A percentile compares a stretch with the other conserved stretches of the same genome.
Conservation (phyloP, 148 eudicot species). For the Suaeda aralocaspica region DNA sequence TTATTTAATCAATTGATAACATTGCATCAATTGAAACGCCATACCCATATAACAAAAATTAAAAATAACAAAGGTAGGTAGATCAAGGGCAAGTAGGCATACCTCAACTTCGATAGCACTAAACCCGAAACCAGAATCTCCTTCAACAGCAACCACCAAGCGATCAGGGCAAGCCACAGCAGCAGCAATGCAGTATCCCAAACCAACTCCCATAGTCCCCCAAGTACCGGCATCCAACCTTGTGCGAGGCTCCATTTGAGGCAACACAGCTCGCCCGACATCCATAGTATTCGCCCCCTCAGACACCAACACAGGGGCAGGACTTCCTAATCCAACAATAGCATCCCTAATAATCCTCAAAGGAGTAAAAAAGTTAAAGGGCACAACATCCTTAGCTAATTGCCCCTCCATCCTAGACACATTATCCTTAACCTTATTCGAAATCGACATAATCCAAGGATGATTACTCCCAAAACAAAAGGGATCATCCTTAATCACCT, state of each 20-base stretch:
- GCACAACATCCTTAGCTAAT: conserved; percentile 80
- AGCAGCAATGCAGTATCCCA: conserved; percentile 98
- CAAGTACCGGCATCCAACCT: conserved; percentile 99
- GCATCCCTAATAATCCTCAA: conserved; percentile 93
- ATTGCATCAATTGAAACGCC: no score
- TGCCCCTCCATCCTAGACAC: conserved; percentile 79
- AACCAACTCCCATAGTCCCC: conserved; percentile 99
- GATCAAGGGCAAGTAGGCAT: conserved; percentile 11
- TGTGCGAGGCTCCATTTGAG: conserved; percentile 91
- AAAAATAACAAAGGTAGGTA: no score
- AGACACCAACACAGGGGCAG: conserved; percentile 79
- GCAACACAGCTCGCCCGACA: conserved; percentile 79
- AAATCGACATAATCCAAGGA: conserved; percentile 73
- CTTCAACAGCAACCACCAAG: conserved; percentile 98
- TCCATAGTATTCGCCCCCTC: conserved; percentile 99
- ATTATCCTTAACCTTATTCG: conserved; percentile 73
- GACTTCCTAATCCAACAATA: conserved; percentile 65
- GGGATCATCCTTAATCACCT: conserved; percentile 86
- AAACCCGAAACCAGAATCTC: conserved; percentile 96
- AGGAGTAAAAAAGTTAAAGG: conserved; percentile 84
- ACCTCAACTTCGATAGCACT: conserved; percentile 99
- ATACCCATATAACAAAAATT: neutral
- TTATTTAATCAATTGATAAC: no score
- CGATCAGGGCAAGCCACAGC: conserved; percentile 94
- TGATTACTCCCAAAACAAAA: conserved; percentile 75